phyloP scores from a whole-genome alignment of 2,329 filamentous ascomycete species.

The Nigrograna mackinnonii region DNA sequence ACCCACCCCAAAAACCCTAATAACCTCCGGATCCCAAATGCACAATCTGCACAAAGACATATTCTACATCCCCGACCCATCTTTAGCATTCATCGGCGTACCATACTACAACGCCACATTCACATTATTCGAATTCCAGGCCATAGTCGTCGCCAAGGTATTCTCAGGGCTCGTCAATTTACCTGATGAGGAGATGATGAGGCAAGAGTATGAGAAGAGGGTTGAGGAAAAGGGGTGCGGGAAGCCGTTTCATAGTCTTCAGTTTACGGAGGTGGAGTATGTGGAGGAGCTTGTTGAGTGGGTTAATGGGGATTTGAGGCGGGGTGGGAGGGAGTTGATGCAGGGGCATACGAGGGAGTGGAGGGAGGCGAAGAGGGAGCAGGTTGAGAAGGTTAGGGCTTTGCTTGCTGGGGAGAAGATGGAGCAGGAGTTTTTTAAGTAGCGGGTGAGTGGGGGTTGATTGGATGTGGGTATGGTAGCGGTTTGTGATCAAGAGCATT shows the following conservation, averaged over 20 bases:
- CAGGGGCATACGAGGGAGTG: slow-evolving; percentile 41
- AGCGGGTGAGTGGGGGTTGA: too few relatives aligned
- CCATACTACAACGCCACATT: slow-evolving; percentile 71
- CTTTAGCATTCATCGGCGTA: slow-evolving; percentile 65
- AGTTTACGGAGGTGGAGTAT: slow-evolving; percentile 43
- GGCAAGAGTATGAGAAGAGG: slow-evolving; percentile 42
- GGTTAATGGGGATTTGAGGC: slow-evolving; percentile 38
- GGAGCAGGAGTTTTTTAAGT: too few relatives aligned
- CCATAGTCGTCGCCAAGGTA: slow-evolving; percentile 62
- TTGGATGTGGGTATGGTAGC: too few relatives aligned
- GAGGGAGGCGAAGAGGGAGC: slow-evolving; percentile 37
- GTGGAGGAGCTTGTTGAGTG: slow-evolving; percentile 43
- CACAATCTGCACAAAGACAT: slow-evolving; percentile 74
- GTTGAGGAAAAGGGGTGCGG: slow-evolving; percentile 45
- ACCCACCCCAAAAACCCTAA: slow-evolving; percentile 55
- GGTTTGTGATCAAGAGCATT: too few relatives aligned
- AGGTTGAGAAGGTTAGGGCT: slow-evolving; percentile 33
- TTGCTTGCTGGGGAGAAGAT: slow-evolving; percentile 27
- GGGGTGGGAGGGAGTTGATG: slow-evolving; percentile 20
- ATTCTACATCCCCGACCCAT: slow-evolving; percentile 71
- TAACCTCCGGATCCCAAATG: slow-evolving; percentile 65
- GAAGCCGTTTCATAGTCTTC: slow-evolving; percentile 50
- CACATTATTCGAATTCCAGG: slow-evolving; percentile 72
- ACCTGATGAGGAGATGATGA: slow-evolving; percentile 49
- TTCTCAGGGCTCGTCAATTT: slow-evolving; percentile 56